phyloP scores from a whole-genome alignment of 768 basidiomycete genomes.

The Tricholoma matsutake region DNA sequence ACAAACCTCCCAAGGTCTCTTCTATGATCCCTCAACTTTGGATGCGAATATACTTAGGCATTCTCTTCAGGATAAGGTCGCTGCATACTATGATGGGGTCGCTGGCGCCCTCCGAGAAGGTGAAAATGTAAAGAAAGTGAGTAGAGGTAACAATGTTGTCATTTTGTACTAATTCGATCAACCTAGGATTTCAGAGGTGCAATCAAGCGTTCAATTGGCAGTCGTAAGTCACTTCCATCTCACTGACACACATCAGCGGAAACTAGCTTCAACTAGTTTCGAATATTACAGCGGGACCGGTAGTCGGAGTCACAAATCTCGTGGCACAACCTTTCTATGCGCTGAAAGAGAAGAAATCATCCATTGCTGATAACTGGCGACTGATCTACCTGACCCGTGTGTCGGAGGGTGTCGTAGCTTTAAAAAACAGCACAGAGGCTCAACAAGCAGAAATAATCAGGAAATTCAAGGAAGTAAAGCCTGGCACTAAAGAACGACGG shows the following conservation, averaged over 20 bases:
- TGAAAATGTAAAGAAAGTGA: not conserved
- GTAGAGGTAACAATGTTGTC: not conserved
- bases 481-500: slow-evolving; percentile 29
- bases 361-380: slow-evolving; percentile 11
- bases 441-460: slow-evolving; percentile 32
- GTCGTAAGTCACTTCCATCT: slow-evolving; percentile 23
- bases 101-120: slow-evolving; percentile 33
- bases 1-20: slow-evolving; percentile 21
- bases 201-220: slow-evolving; percentile 33
- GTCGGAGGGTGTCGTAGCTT: slow-evolving; percentile 37
- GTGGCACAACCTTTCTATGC: slow-evolving; percentile 35
- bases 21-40: too few relatives aligned
- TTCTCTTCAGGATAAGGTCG: not conserved
- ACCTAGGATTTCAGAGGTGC: slow-evolving; percentile 30
- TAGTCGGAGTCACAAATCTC: slow-evolving; percentile 33
- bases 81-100: slow-evolving; percentile 35
- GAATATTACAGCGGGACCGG: slow-evolving; percentile 30
- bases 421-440: slow-evolving; percentile 28
- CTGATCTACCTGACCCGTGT: slow-evolving; percentile 28
- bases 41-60: not conserved
- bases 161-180: not conserved
- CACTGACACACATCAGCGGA: not conserved
- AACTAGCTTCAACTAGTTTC: slow-evolving; percentile 18
- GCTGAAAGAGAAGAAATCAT: slow-evolving; percentile 35
- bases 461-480: slow-evolving; percentile 35